A percentile compares a stretch with the other conserved stretches of the same genome.
Conservation (phyloP, 345 rosid species). For the Eutrema heterophyllum region DNA sequence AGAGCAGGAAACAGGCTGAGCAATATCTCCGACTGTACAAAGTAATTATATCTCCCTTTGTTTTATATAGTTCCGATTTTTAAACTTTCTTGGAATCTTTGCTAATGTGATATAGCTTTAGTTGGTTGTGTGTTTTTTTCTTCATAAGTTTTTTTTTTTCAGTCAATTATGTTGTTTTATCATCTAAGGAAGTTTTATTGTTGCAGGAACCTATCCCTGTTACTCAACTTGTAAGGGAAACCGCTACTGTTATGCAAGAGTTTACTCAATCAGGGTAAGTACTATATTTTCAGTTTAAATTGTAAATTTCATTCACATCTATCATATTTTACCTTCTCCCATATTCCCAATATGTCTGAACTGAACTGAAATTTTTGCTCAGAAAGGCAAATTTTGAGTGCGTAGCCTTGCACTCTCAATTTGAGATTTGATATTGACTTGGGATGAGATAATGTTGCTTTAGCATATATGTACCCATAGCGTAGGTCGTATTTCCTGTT, state of each 20-base stretch:
- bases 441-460: background rate
- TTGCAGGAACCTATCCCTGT: slow-evolving; percentile 95
- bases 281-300: background rate
- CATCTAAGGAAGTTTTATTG: slow-evolving; percentile 2
- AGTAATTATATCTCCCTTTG: slow-evolving; percentile 33
- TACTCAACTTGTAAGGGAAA: slow-evolving; percentile 95
- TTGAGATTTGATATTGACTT: background rate
- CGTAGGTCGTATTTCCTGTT: background rate
- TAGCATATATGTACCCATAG: background rate
- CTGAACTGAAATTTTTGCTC: background rate
- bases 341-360: background rate
- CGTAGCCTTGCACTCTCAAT: background rate
- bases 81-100: background rate
- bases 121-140: background rate
- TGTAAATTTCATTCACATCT: background rate
- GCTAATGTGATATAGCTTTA: background rate
- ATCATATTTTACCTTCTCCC: background rate
- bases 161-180: background rate
- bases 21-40: slow-evolving; percentile 77
- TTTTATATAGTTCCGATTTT: background rate
- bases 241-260: slow-evolving; percentile 98
- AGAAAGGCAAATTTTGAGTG: background rate
- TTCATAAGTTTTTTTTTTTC: background rate
- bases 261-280: slow-evolving; percentile 93
- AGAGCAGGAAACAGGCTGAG: slow-evolving; percentile 94